Conservation (phyloP, 495 filamentous ascomycete species). For the Hypoxylon perforatum region DNA sequence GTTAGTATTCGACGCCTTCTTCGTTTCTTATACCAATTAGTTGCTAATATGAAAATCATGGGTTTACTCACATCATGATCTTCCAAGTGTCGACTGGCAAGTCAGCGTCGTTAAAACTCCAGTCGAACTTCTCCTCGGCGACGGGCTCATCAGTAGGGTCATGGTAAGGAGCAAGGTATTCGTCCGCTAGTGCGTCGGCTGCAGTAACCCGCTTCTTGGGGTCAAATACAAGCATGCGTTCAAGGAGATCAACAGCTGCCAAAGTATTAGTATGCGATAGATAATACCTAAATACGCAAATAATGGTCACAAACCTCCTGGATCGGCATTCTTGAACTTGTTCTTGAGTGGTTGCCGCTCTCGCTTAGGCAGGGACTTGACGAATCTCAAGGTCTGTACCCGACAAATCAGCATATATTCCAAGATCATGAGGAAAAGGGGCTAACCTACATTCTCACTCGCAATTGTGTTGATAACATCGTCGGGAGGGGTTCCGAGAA, state of each 20-base stretch:
- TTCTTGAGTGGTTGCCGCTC: conserved; percentile 88
- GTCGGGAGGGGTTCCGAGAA: conserved; percentile 96
- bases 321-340: conserved; percentile 96
- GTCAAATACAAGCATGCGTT: conserved; percentile 97
- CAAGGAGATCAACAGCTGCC: conserved; percentile 89
- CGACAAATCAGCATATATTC: conserved; percentile 17
- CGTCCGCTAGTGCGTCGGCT: conserved; percentile 83
- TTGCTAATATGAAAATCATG: conserved; percentile 25
- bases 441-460: conserved; percentile 86
- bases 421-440: background rate
- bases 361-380: conserved; percentile 96
- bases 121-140: conserved; percentile 98
- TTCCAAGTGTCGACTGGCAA: conserved; percentile 99
- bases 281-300: background rate
- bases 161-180: conserved; percentile 96
- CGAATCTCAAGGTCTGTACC: conserved; percentile 90
- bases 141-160: conserved; percentile 96
- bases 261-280: conserved; percentile 14
- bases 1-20: conserved; percentile 36
- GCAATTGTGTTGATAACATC: conserved; percentile 99
- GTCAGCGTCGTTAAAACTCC: conserved; percentile 99
- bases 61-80: conserved; percentile 91
- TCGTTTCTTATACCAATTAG: conserved; percentile 7
- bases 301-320: conserved; percentile 72
- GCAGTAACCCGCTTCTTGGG: conserved; percentile 91